Percentiles rank a stretch among this genome's conserved stretches.
Conservation (phyloP, 139 green algal genomes). For the Chlamydomonas urium region DNA sequence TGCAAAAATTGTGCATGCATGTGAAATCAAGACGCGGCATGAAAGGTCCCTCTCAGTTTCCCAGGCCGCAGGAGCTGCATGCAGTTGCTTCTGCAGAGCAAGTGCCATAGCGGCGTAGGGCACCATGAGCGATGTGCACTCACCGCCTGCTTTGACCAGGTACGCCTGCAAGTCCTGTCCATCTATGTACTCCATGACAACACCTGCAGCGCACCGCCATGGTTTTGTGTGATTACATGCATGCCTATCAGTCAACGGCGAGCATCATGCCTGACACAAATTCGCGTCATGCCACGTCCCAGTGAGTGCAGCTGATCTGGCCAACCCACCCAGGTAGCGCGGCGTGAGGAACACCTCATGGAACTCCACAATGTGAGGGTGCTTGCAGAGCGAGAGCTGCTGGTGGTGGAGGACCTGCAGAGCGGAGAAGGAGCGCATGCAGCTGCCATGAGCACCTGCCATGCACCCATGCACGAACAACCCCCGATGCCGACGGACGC, state of each 20-base stretch:
- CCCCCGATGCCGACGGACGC: not conserved
- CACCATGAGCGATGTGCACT: too few relatives aligned
- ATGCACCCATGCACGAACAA: not conserved
- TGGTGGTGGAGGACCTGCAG: constrained; percentile 29
- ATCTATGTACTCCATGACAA: constrained; percentile 81
- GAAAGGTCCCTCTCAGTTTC: too few relatives aligned
- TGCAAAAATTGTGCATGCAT: too few relatives aligned
- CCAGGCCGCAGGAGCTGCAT: too few relatives aligned
- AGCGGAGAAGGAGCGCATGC: not conserved
- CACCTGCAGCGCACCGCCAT: constrained; percentile 26
- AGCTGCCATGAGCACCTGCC: not conserved
- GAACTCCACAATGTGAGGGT: constrained; percentile 94
- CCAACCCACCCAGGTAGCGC: constrained; percentile 57
- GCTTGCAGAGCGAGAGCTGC: constrained; percentile 25
- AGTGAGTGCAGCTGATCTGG: not conserved
- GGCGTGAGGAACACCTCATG: constrained; percentile 76
- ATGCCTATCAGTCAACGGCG: not conserved
- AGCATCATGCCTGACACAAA: not conserved
- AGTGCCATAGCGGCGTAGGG: too few relatives aligned
- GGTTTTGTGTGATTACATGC: not conserved
- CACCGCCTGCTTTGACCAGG: constrained; percentile 17
- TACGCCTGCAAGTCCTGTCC: constrained; percentile 72
- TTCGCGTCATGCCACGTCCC: not conserved
- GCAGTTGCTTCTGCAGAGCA: too few relatives aligned
- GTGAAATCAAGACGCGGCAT: too few relatives aligned